phyloP scores from a whole-genome alignment of 1,284 basidiomycete species.

The Megacollybia platyphylla region DNA sequence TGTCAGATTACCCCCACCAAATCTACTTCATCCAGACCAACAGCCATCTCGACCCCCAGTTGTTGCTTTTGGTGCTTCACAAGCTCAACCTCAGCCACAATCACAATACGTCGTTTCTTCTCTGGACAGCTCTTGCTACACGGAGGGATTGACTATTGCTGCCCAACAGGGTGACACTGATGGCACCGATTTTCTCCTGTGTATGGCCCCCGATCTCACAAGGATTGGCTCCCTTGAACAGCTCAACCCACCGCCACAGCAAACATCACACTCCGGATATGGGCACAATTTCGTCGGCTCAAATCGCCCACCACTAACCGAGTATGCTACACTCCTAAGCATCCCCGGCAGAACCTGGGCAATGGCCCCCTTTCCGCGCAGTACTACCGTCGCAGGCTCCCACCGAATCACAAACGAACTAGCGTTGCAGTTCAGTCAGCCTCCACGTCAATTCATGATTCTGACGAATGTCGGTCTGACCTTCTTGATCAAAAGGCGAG shows the following conservation, averaged over 20 bases:
- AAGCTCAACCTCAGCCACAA: constrained; percentile 27
- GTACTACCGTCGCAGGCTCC: constrained; percentile 21
- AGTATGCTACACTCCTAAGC: constrained; percentile 63
- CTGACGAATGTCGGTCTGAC: constrained; percentile 79
- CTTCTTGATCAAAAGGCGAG: constrained; percentile 73
- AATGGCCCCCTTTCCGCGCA: constrained; percentile 46
- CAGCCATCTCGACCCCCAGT: constrained; percentile 32
- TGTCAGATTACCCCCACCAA: constrained; percentile 68
- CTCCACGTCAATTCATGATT: constrained; percentile 72
- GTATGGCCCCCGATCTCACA: constrained; percentile 67
- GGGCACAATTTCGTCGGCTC: constrained; percentile 20
- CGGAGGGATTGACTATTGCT: constrained; percentile 51
- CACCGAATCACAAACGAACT: constrained; percentile 64
- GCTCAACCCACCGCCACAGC: constrained; percentile 21
- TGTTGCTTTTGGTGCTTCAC: constrained; percentile 30
- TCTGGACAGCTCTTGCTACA: constrained; percentile 48
- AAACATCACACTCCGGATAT: constrained; percentile 19
- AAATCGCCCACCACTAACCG: constrained; percentile 53
- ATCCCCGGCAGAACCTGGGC: constrained; percentile 80
- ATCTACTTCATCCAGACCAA: constrained; percentile 66
- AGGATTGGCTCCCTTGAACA: constrained; percentile 54
- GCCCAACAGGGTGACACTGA: constrained; percentile 63
- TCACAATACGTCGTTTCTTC: constrained; percentile 43
- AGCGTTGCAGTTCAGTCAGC: constrained; percentile 64
- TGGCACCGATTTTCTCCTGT: constrained; percentile 64